Base-by-base conservation (phyloP, 2,329 filamentous ascomycete species). In the Phaeosphaeriaceae sp. region DNA sequence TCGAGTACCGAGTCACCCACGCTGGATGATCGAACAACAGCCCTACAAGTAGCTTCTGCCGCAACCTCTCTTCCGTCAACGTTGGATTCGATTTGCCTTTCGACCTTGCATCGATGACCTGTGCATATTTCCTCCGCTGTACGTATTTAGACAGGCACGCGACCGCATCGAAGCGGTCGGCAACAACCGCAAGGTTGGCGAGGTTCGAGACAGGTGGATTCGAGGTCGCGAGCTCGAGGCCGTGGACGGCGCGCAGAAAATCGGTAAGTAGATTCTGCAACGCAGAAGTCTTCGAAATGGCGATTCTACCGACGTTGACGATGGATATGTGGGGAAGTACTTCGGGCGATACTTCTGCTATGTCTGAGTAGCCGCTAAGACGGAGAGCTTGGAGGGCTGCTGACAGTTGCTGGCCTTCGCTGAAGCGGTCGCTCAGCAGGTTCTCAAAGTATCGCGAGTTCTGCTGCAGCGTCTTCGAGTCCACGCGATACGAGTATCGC, bases 121-220 rank as follows among this genome's bases (percentile, higher is more conserved):
- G 71, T 20, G 82, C 58, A 25, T 78, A 74, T 63, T 79, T 81
- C 67, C 77, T 80, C 51, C 73, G 73, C 48, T 81, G 81, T 19
- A 89, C 74, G 61, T 86, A 86, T 48, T 79, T 80, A 9, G 84
- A 80, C 1, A 92, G 82, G 11, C 81, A 73, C 2, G 80, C 73
- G 1, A 87, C 77, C 58, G 88, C 89, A 76, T 90, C 88, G 75
- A 92, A 93, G 46, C 89, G 86, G 74, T 93, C 91, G 10, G 90
- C 89, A 55, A 91, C 84, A 51, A 92, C 84, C 42, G 89, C 87
- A 42, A 93, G 79, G 1, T 89, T 89, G 15, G 88, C 85, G 11
- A 91, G 80, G 63, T 89, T 89, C 7, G 85, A 78, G 62, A 91
- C 83, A 17, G 84, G 84, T 20, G 84, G 80, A 1, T 71, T 75